Evolutionary conservation across 2,329 filamentous ascomycete genomes (phyloP), one percentile per base, ranked within the genome.

Genomic region (Aureobasidium sp.): DNA sequence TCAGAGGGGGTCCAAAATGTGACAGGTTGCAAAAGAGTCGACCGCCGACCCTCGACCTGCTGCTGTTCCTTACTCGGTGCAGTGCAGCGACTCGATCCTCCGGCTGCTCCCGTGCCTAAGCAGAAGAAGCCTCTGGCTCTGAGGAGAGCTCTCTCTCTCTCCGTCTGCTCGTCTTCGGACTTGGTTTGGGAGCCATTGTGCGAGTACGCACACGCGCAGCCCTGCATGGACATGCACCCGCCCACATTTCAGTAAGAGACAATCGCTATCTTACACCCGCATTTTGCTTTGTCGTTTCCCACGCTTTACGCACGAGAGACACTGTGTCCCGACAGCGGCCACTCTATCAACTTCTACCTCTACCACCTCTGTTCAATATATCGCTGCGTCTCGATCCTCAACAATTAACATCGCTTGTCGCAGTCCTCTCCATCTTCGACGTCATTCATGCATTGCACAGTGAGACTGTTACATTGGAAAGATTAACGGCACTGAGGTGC

Each of bases 141-240:
- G 40, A 25, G 10, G 23, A 51, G 19, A 13, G 27, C 27, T 11
- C 9, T 25, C 46, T 11, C 31, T 38, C 17, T 19, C 23, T 27
- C n/a, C 17, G 21, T 58, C 42, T 47, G n/a, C 33, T 47, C 38
- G 13, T 45, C 38, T 33, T 57, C 42, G 42, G 23, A 45, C 42
- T 45, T 45, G 42, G 21, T 35, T 31, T 29, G 27, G 13, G 27
- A 37, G 11, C n/a, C n/a, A 38, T 40, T 47, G 54, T 58, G 23
- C 42, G 43, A 58, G 54, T 29, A 47, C 19, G 53, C 40, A 35
- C 54, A 42, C 21, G 40, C 53, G 33, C 54, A 46, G 42, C 17
- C 45, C 54, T 47, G 54, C 54, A 58, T 45, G 42, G 23, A 17
- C 5, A 45, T 38, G 54, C 54, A 47, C 31, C 54, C 31, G 31